These are phyloP conservation scores for Anthoceros angustus DNA, from an alignment of 225 moss, liverwort and hornwort species.

Conservation along the genomic window DNA sequence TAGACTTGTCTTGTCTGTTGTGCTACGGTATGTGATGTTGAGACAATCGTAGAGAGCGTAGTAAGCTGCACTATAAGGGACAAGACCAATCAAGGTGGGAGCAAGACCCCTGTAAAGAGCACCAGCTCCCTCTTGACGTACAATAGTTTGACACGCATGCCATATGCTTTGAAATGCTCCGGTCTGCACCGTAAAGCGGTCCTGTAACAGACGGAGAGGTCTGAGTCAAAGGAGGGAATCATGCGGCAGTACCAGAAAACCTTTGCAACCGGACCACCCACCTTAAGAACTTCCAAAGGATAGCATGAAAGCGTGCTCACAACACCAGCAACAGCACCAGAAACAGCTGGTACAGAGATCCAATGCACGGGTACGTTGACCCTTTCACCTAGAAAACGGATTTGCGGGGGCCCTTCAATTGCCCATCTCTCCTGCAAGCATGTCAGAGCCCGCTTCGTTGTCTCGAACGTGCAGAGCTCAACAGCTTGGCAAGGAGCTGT, in stretches of 20 bases:
- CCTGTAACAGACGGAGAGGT: slow-evolving; percentile 10
- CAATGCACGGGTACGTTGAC: slow-evolving; percentile 13
- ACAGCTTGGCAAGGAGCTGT: slow-evolving; percentile 29
- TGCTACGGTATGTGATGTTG: slow-evolving; percentile 18
- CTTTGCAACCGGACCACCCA: slow-evolving; percentile 3
- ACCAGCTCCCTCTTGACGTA: slow-evolving; percentile 24
- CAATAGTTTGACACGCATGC: slow-evolving; percentile 28
- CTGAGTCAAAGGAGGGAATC: not conserved
- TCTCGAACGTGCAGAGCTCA: slow-evolving; percentile 25
- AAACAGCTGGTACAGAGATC: slow-evolving; percentile 20
- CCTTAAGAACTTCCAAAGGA: slow-evolving; percentile 33
- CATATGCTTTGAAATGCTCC: slow-evolving; percentile 23
- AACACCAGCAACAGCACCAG: slow-evolving; percentile 30
- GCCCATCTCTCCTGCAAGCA: slow-evolving; percentile 18
- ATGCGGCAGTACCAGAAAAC: not conserved
- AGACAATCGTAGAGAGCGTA: slow-evolving; percentile 25
- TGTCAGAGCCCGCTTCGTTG: slow-evolving; percentile 13
- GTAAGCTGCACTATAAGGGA: slow-evolving; percentile 28
- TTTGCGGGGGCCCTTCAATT: slow-evolving; percentile 22
- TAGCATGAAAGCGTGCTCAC: slow-evolving; percentile 30
- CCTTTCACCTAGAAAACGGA: slow-evolving; percentile 18
- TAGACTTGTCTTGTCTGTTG: slow-evolving; percentile 14
- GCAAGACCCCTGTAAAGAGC: slow-evolving; percentile 30
- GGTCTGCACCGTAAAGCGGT: slow-evolving; percentile 29
- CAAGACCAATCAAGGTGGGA: slow-evolving; percentile 28